Conservation (phyloP, 2,329 filamentous ascomycete species). For the Alternaria postmessia region DNA sequence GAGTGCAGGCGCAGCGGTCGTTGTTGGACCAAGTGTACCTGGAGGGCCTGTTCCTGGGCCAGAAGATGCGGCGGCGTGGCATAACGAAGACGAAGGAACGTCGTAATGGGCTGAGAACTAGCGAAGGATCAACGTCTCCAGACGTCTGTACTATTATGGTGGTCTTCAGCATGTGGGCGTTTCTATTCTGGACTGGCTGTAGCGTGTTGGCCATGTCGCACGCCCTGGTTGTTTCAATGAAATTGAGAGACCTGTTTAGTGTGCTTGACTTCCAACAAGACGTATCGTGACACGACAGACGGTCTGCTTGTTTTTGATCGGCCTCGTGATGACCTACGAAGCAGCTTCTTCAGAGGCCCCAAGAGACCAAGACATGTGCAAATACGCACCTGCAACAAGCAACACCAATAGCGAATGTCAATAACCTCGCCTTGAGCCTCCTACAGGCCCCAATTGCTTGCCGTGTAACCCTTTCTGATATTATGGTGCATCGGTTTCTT, state of each 20-base stretch:
- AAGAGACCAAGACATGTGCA: neutral
- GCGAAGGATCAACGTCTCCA: conserved; percentile 14
- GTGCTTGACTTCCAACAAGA: neutral
- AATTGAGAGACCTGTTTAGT: neutral
- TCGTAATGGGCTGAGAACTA: conserved; percentile 27
- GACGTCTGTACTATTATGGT: conserved; percentile 9
- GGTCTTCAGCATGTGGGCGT: neutral
- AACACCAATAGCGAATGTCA: neutral
- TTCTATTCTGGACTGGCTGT: neutral
- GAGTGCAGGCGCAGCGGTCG: conserved; percentile 36
- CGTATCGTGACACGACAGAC: neutral
- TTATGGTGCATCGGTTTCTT: neutral
- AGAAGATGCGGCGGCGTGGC: conserved; percentile 44
- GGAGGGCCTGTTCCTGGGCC: conserved; percentile 22
- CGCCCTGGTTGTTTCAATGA: neutral
- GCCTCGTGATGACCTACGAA: neutral
- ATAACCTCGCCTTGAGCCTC: neutral
- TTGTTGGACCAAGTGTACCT: conserved; percentile 41
- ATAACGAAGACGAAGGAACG: conserved; percentile 41
- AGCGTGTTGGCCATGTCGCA: neutral
- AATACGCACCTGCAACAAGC: neutral
- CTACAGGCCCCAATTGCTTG: neutral
- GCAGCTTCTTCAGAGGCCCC: neutral
- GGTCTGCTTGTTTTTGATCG: neutral
- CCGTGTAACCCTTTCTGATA: neutral